A percentile compares a stretch with the other conserved stretches of the same genome.
Evolutionary conservation across 495 filamentous ascomycete genomes (phyloP).

Genomic region (Elasticomyces elasticus): DNA sequence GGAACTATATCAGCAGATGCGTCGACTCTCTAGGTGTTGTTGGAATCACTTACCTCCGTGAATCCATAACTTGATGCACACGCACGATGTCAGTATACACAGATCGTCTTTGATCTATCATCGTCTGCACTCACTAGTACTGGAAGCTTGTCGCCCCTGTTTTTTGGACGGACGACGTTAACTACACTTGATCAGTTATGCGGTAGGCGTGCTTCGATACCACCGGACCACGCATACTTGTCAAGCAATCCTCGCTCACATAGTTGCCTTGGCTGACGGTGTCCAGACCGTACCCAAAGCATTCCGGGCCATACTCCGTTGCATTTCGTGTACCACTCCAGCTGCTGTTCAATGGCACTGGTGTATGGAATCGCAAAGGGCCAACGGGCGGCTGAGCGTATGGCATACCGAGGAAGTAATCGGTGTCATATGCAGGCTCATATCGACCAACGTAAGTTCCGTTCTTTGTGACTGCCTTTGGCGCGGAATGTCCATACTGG

Average conservation of each 20-base stretch:
- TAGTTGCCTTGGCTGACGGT: constrained; percentile 19
- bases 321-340: constrained; percentile 35
- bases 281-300: constrained; percentile 36
- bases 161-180: no score
- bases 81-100: no score
- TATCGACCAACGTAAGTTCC: constrained; percentile 38
- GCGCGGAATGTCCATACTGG: not conserved
- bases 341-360: constrained; percentile 37
- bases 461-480: constrained; percentile 25
- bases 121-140: not conserved
- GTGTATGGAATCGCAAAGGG: constrained; percentile 40
- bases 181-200: no score
- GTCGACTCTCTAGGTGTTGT: constrained; percentile 28
- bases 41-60: not conserved
- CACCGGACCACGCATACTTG: no score
- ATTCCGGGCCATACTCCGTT: constrained; percentile 42
- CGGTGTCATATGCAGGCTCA: constrained; percentile 37
- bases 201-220: no score
- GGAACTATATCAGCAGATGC: constrained; percentile 1
- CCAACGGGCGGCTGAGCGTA: constrained; percentile 44
- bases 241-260: constrained; percentile 37
- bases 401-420: constrained; percentile 47
- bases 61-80: constrained; percentile 13
- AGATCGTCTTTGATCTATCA: constrained; percentile 9
- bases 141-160: not conserved